Conservation (phyloP, 345 rosid genomes). For the Lepidium sativum region DNA sequence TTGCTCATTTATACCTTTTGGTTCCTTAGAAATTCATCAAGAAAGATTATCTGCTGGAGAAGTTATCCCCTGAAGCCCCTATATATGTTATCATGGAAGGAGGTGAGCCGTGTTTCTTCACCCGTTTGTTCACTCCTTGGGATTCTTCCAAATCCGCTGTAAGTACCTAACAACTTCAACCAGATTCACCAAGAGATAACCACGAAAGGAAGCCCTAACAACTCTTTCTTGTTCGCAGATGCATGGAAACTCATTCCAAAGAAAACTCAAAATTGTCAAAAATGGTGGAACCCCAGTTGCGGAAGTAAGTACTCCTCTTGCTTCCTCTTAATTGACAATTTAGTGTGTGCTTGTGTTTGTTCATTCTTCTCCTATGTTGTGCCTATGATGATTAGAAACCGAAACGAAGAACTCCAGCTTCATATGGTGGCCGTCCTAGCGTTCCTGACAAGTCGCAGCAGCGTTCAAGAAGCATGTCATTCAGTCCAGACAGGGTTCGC, state of each 20-base stretch:
- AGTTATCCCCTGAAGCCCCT: conserved; percentile 65
- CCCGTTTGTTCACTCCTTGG: conserved; percentile 80
- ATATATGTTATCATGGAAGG: conserved; percentile 77
- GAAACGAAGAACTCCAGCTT: conserved; percentile 67
- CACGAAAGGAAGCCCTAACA: not conserved
- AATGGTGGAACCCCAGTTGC: conserved; percentile 59
- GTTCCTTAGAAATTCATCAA: conserved; percentile 66
- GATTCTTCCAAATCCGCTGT: conserved; percentile 73
- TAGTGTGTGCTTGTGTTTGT: conserved; percentile 4
- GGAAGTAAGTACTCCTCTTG: conserved; percentile 48
- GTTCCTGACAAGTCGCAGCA: conserved; percentile 33
- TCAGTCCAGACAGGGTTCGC: conserved; percentile 34
- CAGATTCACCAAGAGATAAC: not conserved
- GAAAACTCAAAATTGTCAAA: conserved; percentile 77
- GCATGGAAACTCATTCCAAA: conserved; percentile 95
- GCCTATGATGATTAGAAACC: conserved; percentile 53
- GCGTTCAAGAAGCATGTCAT: conserved; percentile 31
- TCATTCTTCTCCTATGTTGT: not conserved
- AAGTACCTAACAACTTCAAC: conserved; percentile 24
- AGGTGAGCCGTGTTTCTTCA: conserved; percentile 88
- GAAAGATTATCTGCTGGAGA: conserved; percentile 69
- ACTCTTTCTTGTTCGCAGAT: conserved; percentile 43
- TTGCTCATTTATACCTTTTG: conserved; percentile 7
- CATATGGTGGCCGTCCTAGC: conserved; percentile 80
- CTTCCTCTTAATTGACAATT: not conserved